Evolutionary conservation across 148 eudicot species (phyloP).

Genomic region (Beta vulgaris): DNA sequence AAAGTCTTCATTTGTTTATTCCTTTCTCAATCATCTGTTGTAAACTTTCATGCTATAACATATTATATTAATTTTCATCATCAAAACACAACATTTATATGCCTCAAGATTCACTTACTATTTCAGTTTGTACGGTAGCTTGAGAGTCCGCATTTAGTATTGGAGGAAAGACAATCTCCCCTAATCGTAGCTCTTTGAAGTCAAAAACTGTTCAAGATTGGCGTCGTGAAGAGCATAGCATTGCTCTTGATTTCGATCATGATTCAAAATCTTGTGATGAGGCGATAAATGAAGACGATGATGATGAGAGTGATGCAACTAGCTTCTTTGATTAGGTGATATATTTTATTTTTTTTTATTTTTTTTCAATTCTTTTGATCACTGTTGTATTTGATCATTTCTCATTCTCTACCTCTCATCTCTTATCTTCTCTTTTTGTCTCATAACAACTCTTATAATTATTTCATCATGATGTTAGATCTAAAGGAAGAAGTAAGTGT

Average conservation of each 20-base stretch:
- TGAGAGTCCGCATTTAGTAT: no score
- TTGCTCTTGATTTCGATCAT: background rate
- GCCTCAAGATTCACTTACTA: background rate
- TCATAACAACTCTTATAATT: background rate
- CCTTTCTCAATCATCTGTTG: no score
- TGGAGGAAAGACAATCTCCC: background rate
- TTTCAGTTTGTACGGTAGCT: background rate
- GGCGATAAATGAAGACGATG: no score
- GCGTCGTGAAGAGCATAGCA: background rate
- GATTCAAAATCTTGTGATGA: no score
- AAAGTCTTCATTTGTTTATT: no score
- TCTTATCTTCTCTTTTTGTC: background rate
- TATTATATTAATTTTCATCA: no score
- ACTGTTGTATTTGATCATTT: background rate
- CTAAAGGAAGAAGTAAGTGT: slow-evolving; percentile 46
- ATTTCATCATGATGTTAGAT: slow-evolving; percentile 41
- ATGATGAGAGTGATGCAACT: no score
- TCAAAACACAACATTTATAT: no score
- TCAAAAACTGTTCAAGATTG: background rate
- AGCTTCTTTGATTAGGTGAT: no score
- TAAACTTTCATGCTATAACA: no score
- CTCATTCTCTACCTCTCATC: no score
- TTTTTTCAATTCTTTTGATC: background rate
- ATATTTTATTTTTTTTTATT: no score
- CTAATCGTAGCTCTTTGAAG: background rate